Base-by-base conservation (phyloP, 352 stramenopile genomes). In the Pythium sukuiense region DNA sequence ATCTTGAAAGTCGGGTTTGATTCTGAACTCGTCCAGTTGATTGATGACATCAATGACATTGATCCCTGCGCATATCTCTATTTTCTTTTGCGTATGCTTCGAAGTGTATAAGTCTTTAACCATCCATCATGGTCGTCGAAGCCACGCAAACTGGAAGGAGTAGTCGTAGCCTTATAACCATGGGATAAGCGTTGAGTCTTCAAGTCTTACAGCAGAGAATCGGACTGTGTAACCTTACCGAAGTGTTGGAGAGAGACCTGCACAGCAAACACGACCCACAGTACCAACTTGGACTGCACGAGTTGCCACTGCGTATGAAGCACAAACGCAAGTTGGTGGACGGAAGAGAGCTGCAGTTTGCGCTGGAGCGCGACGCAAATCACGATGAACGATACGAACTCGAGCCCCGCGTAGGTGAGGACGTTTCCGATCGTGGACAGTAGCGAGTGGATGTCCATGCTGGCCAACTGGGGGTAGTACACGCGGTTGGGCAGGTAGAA, bases 241-340 rank as follows among this genome's bases (percentile, higher is more conserved):
- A 70, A 76, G 24, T 85, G 74, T 2, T 74, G 33, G 8, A 80
- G 41, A 8, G 67, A 37, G 2, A 59, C 57, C 50, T 80, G 73
- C 5, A 73, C 63, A 2, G 70, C 68, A 59, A 76, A 79, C 9
- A 81, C 63, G 13, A 86, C 67, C 77, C 77, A 83, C 18, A 78
- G 63, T 4, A 78, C 18, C 5, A 87, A 37, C 27, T 78, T 83
- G 8, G 49, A 45, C n/a, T 82, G 78, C 1, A 83, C 49, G 27
- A 76, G 52, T 4, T 59, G 63, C 33, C 50, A 67, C 12, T 83
- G 72, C 12, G 61, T 72, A 14, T 77, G 59, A 12, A 87, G 61
- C 33, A 85, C 60, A 37, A 87, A 85, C 6, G 67, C 64, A 1
- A 87, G 48, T 13, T 81, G 69, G 1, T 37, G 54, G 3, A 79